phyloP scores from a whole-genome alignment of 2,329 filamentous ascomycete genomes.

The Ophiognomonia clavigignenti-juglandacearum region DNA sequence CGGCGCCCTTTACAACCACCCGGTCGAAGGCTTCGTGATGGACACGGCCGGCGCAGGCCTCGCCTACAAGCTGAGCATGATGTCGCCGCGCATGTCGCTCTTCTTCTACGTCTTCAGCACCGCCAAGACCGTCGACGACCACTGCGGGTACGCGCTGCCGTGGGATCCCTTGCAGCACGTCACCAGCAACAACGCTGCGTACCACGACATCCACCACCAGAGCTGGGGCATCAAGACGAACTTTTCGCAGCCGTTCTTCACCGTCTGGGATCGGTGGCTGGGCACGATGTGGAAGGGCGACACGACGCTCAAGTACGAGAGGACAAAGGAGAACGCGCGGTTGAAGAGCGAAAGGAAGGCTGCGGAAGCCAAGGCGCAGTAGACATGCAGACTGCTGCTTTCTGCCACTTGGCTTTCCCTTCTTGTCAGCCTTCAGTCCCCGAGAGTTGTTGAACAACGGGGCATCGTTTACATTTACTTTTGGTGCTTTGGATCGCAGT shows the following conservation, averaged over 20 bases:
- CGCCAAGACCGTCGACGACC: slow-evolving; percentile 95
- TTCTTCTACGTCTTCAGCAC: slow-evolving; percentile 85
- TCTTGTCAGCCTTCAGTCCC: background rate
- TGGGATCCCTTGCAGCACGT: slow-evolving; percentile 91
- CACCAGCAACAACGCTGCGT: slow-evolving; percentile 91
- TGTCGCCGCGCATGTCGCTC: slow-evolving; percentile 84
- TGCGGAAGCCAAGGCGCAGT: slow-evolving; percentile 12
- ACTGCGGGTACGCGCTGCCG: slow-evolving; percentile 93
- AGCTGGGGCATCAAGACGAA: slow-evolving; percentile 98
- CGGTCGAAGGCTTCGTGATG: slow-evolving; percentile 86
- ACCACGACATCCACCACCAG: slow-evolving; percentile 98
- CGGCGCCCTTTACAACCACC: slow-evolving; percentile 95
- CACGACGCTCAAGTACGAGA: slow-evolving; percentile 36
- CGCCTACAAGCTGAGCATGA: slow-evolving; percentile 72
- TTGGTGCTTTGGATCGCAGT: background rate
- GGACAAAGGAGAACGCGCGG: slow-evolving; percentile 28
- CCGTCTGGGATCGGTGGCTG: slow-evolving; percentile 83
- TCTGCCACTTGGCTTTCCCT: background rate
- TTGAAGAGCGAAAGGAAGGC: slow-evolving; percentile 35
- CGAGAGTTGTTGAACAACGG: background rate
- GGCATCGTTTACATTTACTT: background rate
- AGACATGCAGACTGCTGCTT: background rate
- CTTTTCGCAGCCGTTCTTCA: slow-evolving; percentile 89
- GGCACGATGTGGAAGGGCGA: slow-evolving; percentile 79
- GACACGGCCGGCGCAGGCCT: slow-evolving; percentile 86